A percentile compares a stretch with the other conserved stretches of the same genome.
Conservation (phyloP, 139 green algal species). For the Trebouxia sp. region DNA sequence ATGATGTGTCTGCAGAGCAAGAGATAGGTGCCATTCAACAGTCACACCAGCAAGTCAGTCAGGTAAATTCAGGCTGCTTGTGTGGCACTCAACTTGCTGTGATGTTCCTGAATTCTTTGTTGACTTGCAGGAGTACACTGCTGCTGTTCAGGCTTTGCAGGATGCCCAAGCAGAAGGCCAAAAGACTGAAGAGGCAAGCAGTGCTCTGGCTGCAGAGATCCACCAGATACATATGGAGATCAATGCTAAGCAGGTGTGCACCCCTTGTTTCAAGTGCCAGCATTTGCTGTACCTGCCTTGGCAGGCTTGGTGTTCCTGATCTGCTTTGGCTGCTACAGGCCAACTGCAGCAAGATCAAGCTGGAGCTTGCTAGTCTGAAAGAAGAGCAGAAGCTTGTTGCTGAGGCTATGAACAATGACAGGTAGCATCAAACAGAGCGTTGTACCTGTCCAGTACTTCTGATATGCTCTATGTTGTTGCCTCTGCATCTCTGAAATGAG, state of each 20-base stretch:
- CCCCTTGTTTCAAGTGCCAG: too few species aligned
- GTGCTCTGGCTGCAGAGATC: constrained; percentile 12
- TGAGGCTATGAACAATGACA: background rate
- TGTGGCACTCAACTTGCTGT: background rate
- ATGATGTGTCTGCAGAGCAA: background rate
- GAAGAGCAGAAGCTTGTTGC: background rate
- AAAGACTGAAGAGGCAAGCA: background rate
- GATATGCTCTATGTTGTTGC: too few species aligned
- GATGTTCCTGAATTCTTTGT: too few species aligned
- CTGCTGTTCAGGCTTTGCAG: background rate
- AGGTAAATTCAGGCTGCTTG: background rate
- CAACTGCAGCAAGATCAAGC: background rate
- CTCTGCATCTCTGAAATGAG: too few species aligned
- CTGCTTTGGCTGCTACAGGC: too few species aligned
- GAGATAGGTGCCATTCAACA: background rate
- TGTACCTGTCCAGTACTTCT: too few species aligned
- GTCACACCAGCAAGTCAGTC: background rate
- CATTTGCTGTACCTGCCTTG: too few species aligned
- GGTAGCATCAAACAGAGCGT: too few species aligned
- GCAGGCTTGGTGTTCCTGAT: background rate
- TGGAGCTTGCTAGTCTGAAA: background rate
- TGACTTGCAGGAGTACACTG: background rate
- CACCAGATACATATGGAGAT: constrained; percentile 26
- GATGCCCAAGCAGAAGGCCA: background rate
- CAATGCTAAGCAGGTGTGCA: constrained; percentile 21